A percentile compares a stretch with the other conserved stretches of the same genome.
Conservation (phyloP, 805 yeast species). For the Saccharomyces jurei region DNA sequence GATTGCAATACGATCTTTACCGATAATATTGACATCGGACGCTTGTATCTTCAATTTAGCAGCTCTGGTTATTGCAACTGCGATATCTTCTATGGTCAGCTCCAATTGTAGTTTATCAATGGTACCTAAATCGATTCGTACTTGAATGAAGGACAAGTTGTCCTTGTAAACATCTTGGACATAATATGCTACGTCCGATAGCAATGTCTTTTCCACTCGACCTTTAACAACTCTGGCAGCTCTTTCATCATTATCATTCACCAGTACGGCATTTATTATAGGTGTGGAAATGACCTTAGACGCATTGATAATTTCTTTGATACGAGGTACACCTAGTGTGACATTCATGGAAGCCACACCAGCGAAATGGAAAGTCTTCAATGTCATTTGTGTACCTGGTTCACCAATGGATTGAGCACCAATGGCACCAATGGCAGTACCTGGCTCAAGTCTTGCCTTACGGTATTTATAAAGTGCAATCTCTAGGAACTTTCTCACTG, state of each 20-base stretch:
- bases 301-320: slow-evolving; percentile 96
- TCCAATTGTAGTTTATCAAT: slow-evolving; percentile 88
- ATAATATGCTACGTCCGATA: slow-evolving; percentile 78
- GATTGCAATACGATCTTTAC: slow-evolving; percentile 60
- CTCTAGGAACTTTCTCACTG: slow-evolving; percentile 59
- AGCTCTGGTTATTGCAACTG: slow-evolving; percentile 69
- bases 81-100: slow-evolving; percentile 77
- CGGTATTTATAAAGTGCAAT: slow-evolving; percentile 76
- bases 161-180: slow-evolving; percentile 92
- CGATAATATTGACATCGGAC: slow-evolving; percentile 60
- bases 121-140: slow-evolving; percentile 73
- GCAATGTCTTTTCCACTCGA: slow-evolving; percentile 82
- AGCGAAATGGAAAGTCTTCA: slow-evolving; percentile 95
- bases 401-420: slow-evolving; percentile 99
- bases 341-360: slow-evolving; percentile 99
- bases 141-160: slow-evolving; percentile 65
- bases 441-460: slow-evolving; percentile 92
- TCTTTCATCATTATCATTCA: slow-evolving; percentile 88
- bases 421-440: slow-evolving; percentile 98
- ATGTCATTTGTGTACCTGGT: slow-evolving; percentile 98
- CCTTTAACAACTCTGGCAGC: slow-evolving; percentile 99
- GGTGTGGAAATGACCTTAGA: slow-evolving; percentile 93
- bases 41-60: slow-evolving; percentile 81
- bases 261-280: slow-evolving; percentile 87
- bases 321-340: slow-evolving; percentile 98